Base-by-base conservation (phyloP, 2,329 filamentous ascomycete genomes). In the Huntiella decipiens region DNA sequence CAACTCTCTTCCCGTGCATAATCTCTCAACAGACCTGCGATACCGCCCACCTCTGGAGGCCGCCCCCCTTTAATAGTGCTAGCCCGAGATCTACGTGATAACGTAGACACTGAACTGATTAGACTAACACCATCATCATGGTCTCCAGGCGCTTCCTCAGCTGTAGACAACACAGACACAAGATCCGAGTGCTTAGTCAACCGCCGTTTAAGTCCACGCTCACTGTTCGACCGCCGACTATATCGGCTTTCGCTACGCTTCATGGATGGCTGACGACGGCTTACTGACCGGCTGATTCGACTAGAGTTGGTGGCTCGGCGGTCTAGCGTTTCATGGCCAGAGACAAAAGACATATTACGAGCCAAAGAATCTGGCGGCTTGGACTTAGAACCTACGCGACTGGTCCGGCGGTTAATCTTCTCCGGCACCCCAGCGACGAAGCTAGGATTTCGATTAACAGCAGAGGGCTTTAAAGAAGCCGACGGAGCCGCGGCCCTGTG, bases 131-230 rank as follows among this genome's bases (percentile, higher is more conserved):
- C 31, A 11, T 36, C 12, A 10, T 35, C 13, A 17, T 32, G 33
- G 70, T 42, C 70, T 70, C 32, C 73, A 63, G 19, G 64, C 62
- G 61, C 61, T 47, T 74, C 64, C 49, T 77, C 68, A 0, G 79
- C 77, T 49, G 84, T 63, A 0, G 87, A 96, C 6, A 98, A 67
- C 2, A 94, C 85, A 0, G 91, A 96, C 35, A 98, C 84, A 17
- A 98, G 68, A 60, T 98, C 91, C 12, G 86, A 86, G 61, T 96
- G 87, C 49, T 83, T 93, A 3, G 87, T 94, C 35, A 94, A 70
- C 50, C 82, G 76, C 51, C 84, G 74, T 59, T 81, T 84, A 32
- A 84, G 64, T 38, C 66, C 69, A 37, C 28, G 39, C 13, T 44
- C 35, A 22, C 40, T 39, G 16, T 46, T 46, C 31, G 47, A 44